A percentile compares a stretch with the other conserved stretches of the same genome.
phyloP scores from a whole-genome alignment of 257 asterid genomes.

The Nyctanthes arbortristis region DNA sequence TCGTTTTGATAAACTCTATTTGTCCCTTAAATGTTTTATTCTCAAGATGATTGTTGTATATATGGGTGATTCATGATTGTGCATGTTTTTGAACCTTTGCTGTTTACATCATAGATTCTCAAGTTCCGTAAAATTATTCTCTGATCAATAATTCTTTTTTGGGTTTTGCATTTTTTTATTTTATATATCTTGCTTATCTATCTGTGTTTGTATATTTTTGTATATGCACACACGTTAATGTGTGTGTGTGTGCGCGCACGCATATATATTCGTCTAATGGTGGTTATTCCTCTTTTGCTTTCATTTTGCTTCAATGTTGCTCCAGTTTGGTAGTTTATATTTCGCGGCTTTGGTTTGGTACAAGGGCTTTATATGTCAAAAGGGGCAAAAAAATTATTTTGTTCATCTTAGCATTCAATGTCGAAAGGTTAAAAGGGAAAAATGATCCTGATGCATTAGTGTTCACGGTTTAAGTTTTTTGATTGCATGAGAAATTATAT shows the following conservation, averaged over 20 bases:
- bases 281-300: background rate
- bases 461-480: no score
- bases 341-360: background rate
- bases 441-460: background rate
- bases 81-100: conserved; percentile 10
- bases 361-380: no score
- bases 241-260: background rate
- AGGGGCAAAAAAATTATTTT: no score
- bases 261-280: background rate
- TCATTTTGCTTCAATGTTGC: background rate
- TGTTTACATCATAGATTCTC: background rate
- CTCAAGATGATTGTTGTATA: conserved; percentile 11
- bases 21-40: background rate
- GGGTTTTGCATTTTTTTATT: background rate
- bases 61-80: conserved; percentile 23
- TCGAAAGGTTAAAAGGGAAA: no score
- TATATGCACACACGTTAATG: background rate
- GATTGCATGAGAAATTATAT: background rate
- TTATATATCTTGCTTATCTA: conserved; percentile 11
- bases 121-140: background rate
- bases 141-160: background rate
- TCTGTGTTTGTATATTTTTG: background rate
- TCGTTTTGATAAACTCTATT: background rate
- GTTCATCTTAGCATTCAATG: no score
- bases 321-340: background rate